Evolutionary conservation across 2,329 filamentous ascomycete species (phyloP).

Genomic region (Fusarium goolgardi): DNA sequence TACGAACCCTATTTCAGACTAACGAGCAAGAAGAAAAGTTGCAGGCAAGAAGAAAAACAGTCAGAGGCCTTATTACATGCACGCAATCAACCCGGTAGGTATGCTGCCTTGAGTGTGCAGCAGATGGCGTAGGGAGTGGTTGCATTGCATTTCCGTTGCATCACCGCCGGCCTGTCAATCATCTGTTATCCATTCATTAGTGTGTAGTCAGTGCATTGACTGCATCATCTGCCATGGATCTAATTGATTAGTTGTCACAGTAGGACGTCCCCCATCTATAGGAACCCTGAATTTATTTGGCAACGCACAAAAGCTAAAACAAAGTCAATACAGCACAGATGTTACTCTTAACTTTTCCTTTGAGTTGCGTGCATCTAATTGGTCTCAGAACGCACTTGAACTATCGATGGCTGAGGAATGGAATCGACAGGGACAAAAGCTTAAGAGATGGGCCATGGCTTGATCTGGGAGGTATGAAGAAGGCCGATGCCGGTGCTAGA

Average conservation of each 20-base stretch:
- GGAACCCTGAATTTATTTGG: conserved; percentile 10
- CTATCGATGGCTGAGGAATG: conserved; percentile 24
- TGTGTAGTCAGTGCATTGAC: conserved; percentile 13
- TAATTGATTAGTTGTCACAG: neutral
- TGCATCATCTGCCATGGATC: conserved; percentile 7
- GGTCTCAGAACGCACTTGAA: conserved; percentile 2
- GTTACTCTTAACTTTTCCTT: neutral
- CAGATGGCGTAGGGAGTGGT: conserved; percentile 19
- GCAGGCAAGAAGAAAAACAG: neutral
- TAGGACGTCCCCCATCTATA: conserved; percentile 21
- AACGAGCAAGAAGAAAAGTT: neutral
- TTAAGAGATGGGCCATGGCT: conserved; percentile 20
- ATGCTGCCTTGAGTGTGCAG: neutral
- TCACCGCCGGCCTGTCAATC: conserved; percentile 20
- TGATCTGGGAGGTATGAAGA: conserved; percentile 21
- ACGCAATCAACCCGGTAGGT: neutral
- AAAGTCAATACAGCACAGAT: conserved; percentile 2
- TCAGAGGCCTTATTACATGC: neutral
- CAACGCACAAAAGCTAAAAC: conserved; percentile 1
- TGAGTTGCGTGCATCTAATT: conserved; percentile 2
- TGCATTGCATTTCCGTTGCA: conserved; percentile 37
- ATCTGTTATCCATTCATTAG: neutral
- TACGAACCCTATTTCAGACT: conserved; percentile 25
- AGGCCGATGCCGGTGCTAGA: conserved; percentile 26
- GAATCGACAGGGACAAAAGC: conserved; percentile 31